A percentile compares a stretch with the other conserved stretches of the same genome.
phyloP scores from a whole-genome alignment of 2,329 filamentous ascomycete genomes.

The Paecilomyces sp. region DNA sequence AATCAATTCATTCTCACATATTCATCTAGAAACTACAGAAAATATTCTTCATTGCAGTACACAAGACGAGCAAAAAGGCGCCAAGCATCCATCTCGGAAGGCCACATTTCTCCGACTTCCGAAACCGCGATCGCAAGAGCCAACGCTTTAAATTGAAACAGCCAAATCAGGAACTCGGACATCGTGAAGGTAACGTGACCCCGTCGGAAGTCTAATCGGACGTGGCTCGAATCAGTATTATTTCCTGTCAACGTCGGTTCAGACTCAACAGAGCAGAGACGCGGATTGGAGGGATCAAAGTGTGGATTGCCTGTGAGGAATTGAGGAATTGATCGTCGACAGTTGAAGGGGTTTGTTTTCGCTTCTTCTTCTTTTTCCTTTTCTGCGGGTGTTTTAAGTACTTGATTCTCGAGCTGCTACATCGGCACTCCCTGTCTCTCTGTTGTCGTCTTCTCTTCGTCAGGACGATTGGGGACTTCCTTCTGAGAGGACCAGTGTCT shows the following conservation, averaged over 20 bases:
- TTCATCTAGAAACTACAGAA: not conserved
- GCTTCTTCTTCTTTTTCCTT: not conserved
- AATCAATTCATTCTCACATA: not conserved
- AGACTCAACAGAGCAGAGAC: not conserved
- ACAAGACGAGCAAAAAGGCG: not conserved
- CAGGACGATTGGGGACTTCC: not conserved
- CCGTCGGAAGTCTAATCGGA: conserved; percentile 12
- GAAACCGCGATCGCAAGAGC: not conserved
- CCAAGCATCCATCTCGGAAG: not conserved
- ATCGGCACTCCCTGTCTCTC: not conserved
- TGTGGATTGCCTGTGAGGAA: not conserved
- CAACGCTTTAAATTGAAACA: no score
- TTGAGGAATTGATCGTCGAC: not conserved
- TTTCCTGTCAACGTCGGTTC: no score
- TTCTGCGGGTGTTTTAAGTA: not conserved
- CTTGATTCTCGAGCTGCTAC: not conserved
- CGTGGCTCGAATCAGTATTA: conserved; percentile 2
- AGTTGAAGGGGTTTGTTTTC: not conserved
- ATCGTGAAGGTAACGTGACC: conserved; percentile 10
- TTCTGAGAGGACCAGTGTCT: not conserved
- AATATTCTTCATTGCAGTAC: not conserved
- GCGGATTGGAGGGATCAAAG: not conserved
- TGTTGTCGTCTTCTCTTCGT: not conserved
- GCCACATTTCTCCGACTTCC: not conserved
- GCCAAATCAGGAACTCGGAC: not conserved